Base-by-base conservation (phyloP, 2,329 filamentous ascomycete genomes). In the Scopulariopsis brevicaulis region DNA sequence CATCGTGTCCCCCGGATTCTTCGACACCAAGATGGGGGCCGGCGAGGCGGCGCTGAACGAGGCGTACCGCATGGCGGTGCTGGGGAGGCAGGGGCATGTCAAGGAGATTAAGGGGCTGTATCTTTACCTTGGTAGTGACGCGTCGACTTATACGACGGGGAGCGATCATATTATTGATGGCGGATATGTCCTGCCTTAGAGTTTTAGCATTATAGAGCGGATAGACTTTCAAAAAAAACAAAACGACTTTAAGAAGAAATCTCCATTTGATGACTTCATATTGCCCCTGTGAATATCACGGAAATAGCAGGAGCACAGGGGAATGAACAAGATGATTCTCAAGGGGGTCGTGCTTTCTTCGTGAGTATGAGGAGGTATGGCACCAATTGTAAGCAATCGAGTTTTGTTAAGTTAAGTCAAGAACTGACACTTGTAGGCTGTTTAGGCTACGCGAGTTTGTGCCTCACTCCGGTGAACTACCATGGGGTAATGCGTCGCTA, bases 91-190 rank as follows among this genome's bases (percentile, higher is more conserved):
- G 67, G 83, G 84, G 53, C 85, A 84, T 35, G 89, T 85, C 68
- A 72, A 83, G 60, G 90, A 96, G 75, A 77, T 95, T 64, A 92
- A 93, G 75, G 90, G 89, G 22, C 86, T 86, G 22, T 96, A 88
- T 69, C 72, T 95, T 54, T 94, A 91, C 71, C 76, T 95, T 59
- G 87, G 88, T n/a, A 89, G 85, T 15, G 89, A 95, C 70, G 89
- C 89, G 4, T 82, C 86, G n/a, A 88, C 84, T 57, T 95, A 90
- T 72, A 90, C 86, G 20, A 95, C 89, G 8, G 90, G 84, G 0
- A 77, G 81, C 12, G 86, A 91, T 69, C 76, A 93, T 60, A 73
- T 89, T 62, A 81, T 92, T 54, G 89, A 94, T 68, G 89, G 89
- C 60, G 87, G 87, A 58, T 90, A 90, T 70, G 77, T 74, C 65